Conservation (phyloP, 2,329 filamentous ascomycete species). For the Colletotrichum lupini region DNA sequence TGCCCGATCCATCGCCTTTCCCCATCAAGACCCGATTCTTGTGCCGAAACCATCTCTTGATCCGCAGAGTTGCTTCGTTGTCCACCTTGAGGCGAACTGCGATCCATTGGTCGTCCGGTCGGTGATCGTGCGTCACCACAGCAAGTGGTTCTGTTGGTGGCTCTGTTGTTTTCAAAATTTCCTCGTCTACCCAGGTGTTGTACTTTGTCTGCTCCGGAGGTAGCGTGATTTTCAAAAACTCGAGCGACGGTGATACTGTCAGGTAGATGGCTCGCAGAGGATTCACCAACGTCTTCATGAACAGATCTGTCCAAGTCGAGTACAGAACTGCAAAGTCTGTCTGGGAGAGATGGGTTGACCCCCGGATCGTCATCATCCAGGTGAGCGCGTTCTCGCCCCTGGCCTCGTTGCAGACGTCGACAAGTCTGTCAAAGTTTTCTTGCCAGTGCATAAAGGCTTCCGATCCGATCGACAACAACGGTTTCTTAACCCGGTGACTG, state of each 20-base stretch:
- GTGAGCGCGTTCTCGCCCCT: conserved; percentile 55
- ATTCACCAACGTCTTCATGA: conserved; percentile 73
- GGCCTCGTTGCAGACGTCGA: conserved; percentile 66
- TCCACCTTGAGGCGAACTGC: conserved; percentile 67
- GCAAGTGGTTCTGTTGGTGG: conserved; percentile 44
- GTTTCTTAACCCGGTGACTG: conserved; percentile 58
- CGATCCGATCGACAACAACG: conserved; percentile 72
- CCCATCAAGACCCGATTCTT: conserved; percentile 41
- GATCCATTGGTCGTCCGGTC: conserved; percentile 68
- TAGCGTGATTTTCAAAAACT: conserved; percentile 68
- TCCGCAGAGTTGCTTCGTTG: conserved; percentile 65
- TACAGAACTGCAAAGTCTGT: conserved; percentile 76
- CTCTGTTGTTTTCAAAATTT: conserved; percentile 56
- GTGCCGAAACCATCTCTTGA: conserved; percentile 56
- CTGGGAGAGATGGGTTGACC: conserved; percentile 74
- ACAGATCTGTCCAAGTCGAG: conserved; percentile 64
- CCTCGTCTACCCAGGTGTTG: conserved; percentile 64
- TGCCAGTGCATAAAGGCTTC: conserved; percentile 80
- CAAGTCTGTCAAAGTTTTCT: conserved; percentile 69
- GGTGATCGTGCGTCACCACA: conserved; percentile 61
- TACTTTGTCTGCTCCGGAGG: conserved; percentile 58
- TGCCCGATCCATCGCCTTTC: conserved; percentile 45
- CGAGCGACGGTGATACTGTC: conserved; percentile 70
- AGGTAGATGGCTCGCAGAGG: conserved; percentile 71
- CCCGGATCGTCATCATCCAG: conserved; percentile 65